Conservation (phyloP, 148 eudicot species). For the Rhododendron williamsianum region DNA sequence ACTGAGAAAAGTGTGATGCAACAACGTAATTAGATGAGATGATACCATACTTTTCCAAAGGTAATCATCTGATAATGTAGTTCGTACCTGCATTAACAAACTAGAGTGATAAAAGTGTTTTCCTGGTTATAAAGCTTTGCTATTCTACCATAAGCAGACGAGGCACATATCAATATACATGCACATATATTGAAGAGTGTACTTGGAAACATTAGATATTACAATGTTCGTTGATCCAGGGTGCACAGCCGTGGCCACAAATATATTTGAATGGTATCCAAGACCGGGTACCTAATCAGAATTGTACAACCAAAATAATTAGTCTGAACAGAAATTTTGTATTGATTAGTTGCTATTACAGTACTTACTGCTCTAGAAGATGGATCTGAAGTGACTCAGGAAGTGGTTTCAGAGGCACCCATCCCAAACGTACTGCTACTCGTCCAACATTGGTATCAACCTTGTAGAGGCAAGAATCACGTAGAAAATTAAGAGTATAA, state of each 20-base stretch:
- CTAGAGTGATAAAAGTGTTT: not conserved
- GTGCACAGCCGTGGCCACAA: slow-evolving; percentile 97
- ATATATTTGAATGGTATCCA: slow-evolving; percentile 85
- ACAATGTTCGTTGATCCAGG: slow-evolving; percentile 96
- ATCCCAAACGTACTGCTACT: slow-evolving; percentile 90
- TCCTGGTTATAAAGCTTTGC: not conserved
- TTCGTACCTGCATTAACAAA: slow-evolving; percentile 56
- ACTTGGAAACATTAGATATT: slow-evolving; percentile 12
- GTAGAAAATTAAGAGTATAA: not conserved
- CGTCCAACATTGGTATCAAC: slow-evolving; percentile 98
- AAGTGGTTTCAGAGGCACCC: slow-evolving; percentile 98
- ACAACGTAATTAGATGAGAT: not conserved
- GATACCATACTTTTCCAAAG: slow-evolving; percentile 78
- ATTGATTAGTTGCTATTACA: not conserved
- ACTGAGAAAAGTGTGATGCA: not conserved
- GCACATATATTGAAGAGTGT: not conserved
- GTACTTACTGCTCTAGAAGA: slow-evolving; percentile 76
- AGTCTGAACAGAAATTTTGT: not conserved
- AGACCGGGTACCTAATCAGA: slow-evolving; percentile 65
- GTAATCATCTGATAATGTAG: slow-evolving; percentile 98
- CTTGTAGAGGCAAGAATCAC: slow-evolving; percentile 26
- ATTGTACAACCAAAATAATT: slow-evolving; percentile 12
- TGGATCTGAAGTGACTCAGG: slow-evolving; percentile 96
- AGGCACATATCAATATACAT: not conserved
- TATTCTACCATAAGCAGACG: not conserved